These are phyloP conservation scores for Phytophthora capsici DNA, from an alignment of 352 stramenopile species.

Conservation along the genomic window DNA sequence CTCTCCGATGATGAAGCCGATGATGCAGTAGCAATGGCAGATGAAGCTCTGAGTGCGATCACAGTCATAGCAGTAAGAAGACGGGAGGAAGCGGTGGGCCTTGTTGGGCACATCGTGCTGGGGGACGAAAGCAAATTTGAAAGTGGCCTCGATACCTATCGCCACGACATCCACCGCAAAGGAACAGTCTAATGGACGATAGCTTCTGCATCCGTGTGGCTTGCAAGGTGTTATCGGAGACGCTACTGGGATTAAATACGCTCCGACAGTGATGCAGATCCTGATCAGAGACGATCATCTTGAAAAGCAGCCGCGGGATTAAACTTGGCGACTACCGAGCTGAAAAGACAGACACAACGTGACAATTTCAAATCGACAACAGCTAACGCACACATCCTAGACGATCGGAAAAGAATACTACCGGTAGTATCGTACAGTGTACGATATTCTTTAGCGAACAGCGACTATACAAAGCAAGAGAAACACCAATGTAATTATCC, in stretches of 20 bases:
- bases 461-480: neutral
- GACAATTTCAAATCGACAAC: neutral
- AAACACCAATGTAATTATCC: neutral
- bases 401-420: constrained; percentile 2
- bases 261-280: neutral
- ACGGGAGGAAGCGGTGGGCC: neutral
- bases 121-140: neutral
- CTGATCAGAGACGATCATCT: neutral
- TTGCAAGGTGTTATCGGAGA: neutral
- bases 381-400: neutral
- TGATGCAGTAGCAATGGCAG: neutral
- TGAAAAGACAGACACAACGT: neutral
- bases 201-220: neutral
- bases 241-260: neutral
- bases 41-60: neutral
- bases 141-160: neutral
- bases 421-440: too few relatives aligned
- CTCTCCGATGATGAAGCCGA: neutral
- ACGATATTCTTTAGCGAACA: too few relatives aligned
- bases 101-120: neutral
- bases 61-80: neutral
- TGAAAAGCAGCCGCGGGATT: neutral
- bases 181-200: neutral
- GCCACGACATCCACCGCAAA: neutral
- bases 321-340: neutral